Percentiles rank a stretch among this genome's conserved stretches.
Conservation (phyloP, 2,329 filamentous ascomycete species). For the Salinomyces thailandicus region DNA sequence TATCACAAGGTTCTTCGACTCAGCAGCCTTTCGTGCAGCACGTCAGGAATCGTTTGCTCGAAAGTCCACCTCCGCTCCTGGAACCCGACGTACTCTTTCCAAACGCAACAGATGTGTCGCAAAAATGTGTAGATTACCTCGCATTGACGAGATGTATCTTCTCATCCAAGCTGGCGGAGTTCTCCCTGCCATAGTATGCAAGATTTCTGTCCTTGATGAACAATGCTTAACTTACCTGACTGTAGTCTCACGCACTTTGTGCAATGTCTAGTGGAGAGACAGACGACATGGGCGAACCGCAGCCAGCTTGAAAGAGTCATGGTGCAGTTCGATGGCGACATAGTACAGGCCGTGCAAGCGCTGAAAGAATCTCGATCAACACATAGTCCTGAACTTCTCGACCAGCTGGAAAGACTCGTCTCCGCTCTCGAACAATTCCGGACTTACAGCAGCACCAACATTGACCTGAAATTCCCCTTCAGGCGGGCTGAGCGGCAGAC, state of each 20-base stretch:
- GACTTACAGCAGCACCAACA: neutral
- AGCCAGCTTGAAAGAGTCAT: neutral
- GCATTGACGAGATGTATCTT: conserved; percentile 2
- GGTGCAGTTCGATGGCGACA: conserved; percentile 1
- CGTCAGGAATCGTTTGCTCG: conserved; percentile 1
- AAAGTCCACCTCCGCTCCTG: neutral
- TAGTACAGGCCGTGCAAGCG: conserved; percentile 3
- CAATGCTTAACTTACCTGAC: neutral
- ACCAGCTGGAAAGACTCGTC: neutral
- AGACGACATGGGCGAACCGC: neutral
- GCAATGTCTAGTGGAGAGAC: neutral
- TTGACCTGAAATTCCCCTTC: neutral
- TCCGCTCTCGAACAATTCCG: neutral
- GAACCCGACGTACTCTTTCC: neutral
- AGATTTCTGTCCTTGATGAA: neutral
- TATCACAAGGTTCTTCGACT: neutral
- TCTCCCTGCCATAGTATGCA: conserved; percentile 1
- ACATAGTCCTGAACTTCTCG: conserved; percentile 1
- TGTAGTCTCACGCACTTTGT: conserved; percentile 3
- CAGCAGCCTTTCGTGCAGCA: conserved; percentile 3
- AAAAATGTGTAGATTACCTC: conserved; percentile 1
- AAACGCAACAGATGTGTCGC: neutral
- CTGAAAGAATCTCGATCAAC: conserved; percentile 2
- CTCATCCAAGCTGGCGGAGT: conserved; percentile 1
- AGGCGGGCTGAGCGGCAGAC: neutral